Conservation (phyloP, 306 rosid species). For the Malus fusca region DNA sequence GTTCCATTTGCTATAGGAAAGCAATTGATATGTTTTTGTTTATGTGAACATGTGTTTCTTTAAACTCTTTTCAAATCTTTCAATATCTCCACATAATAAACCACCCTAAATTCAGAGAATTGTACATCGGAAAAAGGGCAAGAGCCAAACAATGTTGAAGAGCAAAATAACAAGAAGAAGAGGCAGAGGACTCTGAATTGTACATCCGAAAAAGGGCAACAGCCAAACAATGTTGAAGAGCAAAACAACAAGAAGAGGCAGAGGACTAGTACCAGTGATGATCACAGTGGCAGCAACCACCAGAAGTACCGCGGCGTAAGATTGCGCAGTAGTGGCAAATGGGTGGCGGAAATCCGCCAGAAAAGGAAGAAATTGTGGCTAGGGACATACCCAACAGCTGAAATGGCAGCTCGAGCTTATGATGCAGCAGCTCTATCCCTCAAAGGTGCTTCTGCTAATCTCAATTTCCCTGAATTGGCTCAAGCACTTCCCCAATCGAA, state of each 20-base stretch:
- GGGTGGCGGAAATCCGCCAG: constrained; percentile 79
- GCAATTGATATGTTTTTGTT: not conserved
- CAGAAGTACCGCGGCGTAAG: constrained; percentile 67
- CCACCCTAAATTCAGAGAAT: not conserved
- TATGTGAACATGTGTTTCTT: not conserved
- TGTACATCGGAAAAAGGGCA: not conserved
- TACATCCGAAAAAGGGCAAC: not conserved
- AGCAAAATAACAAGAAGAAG: constrained; percentile 16
- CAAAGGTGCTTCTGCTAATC: constrained; percentile 67
- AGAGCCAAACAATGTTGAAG: constrained; percentile 17
- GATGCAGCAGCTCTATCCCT: constrained; percentile 82
- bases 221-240: constrained; percentile 15
- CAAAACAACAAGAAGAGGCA: constrained; percentile 26
- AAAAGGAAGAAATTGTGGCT: constrained; percentile 87
- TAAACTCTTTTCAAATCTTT: not conserved
- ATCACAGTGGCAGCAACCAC: constrained; percentile 20
- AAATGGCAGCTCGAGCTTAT: constrained; percentile 93
- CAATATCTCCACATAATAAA: not conserved
- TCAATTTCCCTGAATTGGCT: constrained; percentile 71
- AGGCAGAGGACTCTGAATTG: constrained; percentile 19
- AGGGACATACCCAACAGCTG: constrained; percentile 74
- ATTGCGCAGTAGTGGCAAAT: constrained; percentile 75
- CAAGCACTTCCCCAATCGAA: constrained; percentile 53
- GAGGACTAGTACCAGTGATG: not conserved
- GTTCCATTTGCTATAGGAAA: not conserved